Conservation (phyloP, 257 asterid genomes). For the Misopates orontium region DNA sequence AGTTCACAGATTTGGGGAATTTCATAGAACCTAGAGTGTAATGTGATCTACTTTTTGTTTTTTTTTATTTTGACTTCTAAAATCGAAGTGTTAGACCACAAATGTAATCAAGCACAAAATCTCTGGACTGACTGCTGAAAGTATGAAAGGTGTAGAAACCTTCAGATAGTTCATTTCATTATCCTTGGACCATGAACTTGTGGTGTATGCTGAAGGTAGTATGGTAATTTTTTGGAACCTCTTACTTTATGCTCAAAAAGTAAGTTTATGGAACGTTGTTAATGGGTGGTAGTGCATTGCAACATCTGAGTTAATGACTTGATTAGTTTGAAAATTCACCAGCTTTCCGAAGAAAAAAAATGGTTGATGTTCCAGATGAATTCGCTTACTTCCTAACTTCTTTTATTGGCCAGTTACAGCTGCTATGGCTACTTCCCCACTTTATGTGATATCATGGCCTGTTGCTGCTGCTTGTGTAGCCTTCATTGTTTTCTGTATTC, state of each 20-base stretch:
- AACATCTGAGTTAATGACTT: too few relatives aligned
- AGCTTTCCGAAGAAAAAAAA: too few relatives aligned
- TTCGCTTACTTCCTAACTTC: too few relatives aligned
- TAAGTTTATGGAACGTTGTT: not conserved
- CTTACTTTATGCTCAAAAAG: not conserved
- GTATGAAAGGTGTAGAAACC: constrained; percentile 6
- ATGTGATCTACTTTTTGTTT: not conserved
- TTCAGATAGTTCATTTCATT: not conserved
- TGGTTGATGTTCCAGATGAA: too few relatives aligned
- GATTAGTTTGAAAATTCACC: too few relatives aligned
- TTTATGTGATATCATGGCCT: too few relatives aligned
- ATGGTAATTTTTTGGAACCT: not conserved
- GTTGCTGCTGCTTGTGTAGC: too few relatives aligned
- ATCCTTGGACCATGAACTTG: constrained; percentile 1
- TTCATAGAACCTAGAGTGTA: constrained; percentile 1
- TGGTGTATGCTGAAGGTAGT: not conserved
- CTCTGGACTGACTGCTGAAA: constrained; percentile 7
- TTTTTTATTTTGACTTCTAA: not conserved
- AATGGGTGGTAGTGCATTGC: not conserved
- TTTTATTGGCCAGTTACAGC: too few relatives aligned
- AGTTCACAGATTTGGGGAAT: constrained; percentile 11
- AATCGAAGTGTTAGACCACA: not conserved
- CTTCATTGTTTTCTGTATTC: too few relatives aligned
- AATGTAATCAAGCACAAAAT: not conserved
- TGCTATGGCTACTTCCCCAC: too few relatives aligned